A percentile compares a stretch with the other conserved stretches of the same genome.
phyloP scores from a whole-genome alignment of 2,329 filamentous ascomycete species.

The Cercospora zeae-maydis region DNA sequence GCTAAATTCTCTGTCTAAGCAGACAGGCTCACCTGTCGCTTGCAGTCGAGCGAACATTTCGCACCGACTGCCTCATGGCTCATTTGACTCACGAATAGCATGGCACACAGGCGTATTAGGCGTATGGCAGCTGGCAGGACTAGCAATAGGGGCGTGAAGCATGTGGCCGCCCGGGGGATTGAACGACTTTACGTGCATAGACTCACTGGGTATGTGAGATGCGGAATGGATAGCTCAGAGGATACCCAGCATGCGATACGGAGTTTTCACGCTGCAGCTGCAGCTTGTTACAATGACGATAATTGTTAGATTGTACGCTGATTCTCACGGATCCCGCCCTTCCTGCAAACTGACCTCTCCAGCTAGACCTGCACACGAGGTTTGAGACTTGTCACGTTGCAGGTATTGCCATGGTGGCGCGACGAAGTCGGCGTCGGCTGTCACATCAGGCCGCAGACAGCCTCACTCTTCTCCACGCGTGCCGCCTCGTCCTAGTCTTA shows the following conservation, averaged over 20 bases:
- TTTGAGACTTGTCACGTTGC: background rate
- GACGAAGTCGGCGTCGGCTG: background rate
- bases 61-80: slow-evolving; percentile 7
- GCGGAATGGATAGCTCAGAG: slow-evolving; percentile 19
- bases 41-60: slow-evolving; percentile 4
- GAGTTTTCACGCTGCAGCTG: slow-evolving; percentile 13
- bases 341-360: background rate
- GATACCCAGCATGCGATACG: slow-evolving; percentile 21
- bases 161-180: slow-evolving; percentile 35
- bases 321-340: background rate
- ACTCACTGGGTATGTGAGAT: slow-evolving; percentile 20
- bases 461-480: background rate
- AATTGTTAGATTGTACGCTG: background rate
- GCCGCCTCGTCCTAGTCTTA: too few species aligned
- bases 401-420: background rate
- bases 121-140: slow-evolving; percentile 24
- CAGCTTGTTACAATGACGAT: slow-evolving; percentile 1
- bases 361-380: background rate
- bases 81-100: slow-evolving; percentile 19
- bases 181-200: slow-evolving; percentile 14
- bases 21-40: background rate
- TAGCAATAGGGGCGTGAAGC: slow-evolving; percentile 33
- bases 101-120: slow-evolving; percentile 22
- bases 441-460: background rate
- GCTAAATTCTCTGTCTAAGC: slow-evolving; percentile 80